Evolutionary conservation across 1,284 basidiomycete genomes (phyloP).

Genomic region (Microbotryomycetes sp.): DNA sequence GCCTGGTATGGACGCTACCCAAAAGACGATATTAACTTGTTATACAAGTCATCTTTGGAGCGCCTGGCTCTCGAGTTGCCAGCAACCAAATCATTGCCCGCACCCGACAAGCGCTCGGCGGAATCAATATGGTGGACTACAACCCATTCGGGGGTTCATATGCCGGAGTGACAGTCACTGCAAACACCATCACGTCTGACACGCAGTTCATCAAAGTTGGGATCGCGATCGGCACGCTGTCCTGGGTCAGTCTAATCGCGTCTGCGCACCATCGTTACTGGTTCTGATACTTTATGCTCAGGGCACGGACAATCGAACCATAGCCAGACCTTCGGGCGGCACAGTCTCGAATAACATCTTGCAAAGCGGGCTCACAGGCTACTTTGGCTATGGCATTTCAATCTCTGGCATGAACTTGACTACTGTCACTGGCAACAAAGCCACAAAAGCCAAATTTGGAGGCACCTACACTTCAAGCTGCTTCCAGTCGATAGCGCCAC

Average conservation of each 20-base stretch:
- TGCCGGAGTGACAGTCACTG: conserved; percentile 55
- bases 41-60: conserved; percentile 79
- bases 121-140: conserved; percentile 69
- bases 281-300: too few relatives aligned
- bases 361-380: conserved; percentile 21
- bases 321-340: conserved; percentile 43
- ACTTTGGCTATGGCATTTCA: conserved; percentile 35
- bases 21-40: too few relatives aligned
- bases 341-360: conserved; percentile 59
- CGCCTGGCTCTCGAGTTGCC: conserved; percentile 62
- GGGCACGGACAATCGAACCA: neutral
- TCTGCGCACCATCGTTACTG: conserved; percentile 6
- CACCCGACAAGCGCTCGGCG: conserved; percentile 55
- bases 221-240: conserved; percentile 43
- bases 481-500: conserved; percentile 8
- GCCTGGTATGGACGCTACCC: too few relatives aligned
- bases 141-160: conserved; percentile 60
- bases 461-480: conserved; percentile 23
- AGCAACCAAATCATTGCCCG: conserved; percentile 59
- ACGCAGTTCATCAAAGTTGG: conserved; percentile 44
- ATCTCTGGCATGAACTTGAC: conserved; percentile 29
- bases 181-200: conserved; percentile 49
- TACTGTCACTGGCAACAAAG: conserved; percentile 31
- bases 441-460: conserved; percentile 27
- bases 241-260: conserved; percentile 12